Percentiles rank a stretch among this genome's conserved stretches.
Evolutionary conservation across 2,329 filamentous ascomycete genomes (phyloP).

Genomic region (Colletotrichum sp.): DNA sequence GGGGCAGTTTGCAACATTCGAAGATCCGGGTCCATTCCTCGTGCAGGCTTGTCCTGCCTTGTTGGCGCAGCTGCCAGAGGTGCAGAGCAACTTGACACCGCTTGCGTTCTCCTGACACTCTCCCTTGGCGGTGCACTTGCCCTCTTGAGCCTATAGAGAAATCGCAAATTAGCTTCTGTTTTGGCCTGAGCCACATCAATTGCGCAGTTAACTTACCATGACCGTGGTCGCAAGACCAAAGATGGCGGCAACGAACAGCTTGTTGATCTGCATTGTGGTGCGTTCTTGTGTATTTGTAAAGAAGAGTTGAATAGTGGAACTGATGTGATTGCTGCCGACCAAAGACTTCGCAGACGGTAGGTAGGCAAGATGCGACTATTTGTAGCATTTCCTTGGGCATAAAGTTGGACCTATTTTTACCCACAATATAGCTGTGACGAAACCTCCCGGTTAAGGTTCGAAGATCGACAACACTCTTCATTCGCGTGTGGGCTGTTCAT

Average conservation of each 20-base stretch:
- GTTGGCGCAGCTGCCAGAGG: neutral
- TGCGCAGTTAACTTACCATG: neutral
- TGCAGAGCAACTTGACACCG: neutral
- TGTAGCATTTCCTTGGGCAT: neutral
- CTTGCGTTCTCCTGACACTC: neutral
- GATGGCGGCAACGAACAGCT: neutral
- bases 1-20: neutral
- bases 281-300: neutral
- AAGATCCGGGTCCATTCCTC: neutral
- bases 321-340: neutral
- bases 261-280: neutral
- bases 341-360: neutral
- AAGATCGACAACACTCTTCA: neutral
- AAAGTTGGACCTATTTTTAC: neutral
- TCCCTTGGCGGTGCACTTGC: neutral
- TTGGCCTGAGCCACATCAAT: neutral
- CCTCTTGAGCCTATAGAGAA: neutral
- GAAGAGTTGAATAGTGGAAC: neutral
- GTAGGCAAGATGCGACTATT: neutral
- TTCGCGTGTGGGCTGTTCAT: neutral
- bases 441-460: neutral
- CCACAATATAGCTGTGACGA: neutral
- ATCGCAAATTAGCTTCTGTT: neutral
- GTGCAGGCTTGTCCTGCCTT: neutral
- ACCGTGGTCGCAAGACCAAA: neutral